Base-by-base conservation (phyloP, 169 alveolate species). In the Eimeria acervulina region DNA sequence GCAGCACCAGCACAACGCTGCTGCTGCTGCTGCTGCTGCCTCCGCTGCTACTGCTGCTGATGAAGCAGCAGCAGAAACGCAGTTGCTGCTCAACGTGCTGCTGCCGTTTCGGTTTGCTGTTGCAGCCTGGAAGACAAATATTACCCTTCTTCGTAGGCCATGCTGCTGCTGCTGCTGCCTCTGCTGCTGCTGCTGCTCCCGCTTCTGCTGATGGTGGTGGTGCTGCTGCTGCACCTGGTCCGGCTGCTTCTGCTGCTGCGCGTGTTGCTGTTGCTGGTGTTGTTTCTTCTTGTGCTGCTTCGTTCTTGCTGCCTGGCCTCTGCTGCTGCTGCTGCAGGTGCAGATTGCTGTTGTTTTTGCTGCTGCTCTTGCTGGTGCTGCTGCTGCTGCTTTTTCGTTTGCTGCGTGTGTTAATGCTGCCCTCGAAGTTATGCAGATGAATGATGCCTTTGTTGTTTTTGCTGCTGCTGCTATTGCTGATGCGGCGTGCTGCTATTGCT, bases 21-120 rank as follows among this genome's bases (percentile, higher is more conserved):
- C 70, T 44, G 42, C 70, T 81, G 90, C 72, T 13, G 70, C 70
- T 21, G 42, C 31, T 5, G 72, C 42, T 2, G 88, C 88, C 12
- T 40, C 70, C 19, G 87, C 90, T 10, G 90, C 90, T 81, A 72
- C 90, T 81, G 90, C 90, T 81, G 90, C 90, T 0, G 70, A 81
- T 42, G 90, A 81, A 47, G 90, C 70, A 17, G 90, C 70, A 42
- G 51, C 72, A 47, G 90, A 81, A 42, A n/a, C 90, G 8, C 90
- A 81, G 68, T 42, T 81, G 42, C 68, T 81, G 72, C 90, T 47
- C 12, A 33, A 33, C 36, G 72, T 81, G 90, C 90, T 81, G 63
- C 90, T 81, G 63, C 90, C 90, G 26, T 81, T 81, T 10, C 0
- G 90, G 31, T 81, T 81, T 61, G 63, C 90, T 33, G 90, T 47